phyloP scores from a whole-genome alignment of 2,329 filamentous ascomycete species.

The Talaromyces atroroseus region DNA sequence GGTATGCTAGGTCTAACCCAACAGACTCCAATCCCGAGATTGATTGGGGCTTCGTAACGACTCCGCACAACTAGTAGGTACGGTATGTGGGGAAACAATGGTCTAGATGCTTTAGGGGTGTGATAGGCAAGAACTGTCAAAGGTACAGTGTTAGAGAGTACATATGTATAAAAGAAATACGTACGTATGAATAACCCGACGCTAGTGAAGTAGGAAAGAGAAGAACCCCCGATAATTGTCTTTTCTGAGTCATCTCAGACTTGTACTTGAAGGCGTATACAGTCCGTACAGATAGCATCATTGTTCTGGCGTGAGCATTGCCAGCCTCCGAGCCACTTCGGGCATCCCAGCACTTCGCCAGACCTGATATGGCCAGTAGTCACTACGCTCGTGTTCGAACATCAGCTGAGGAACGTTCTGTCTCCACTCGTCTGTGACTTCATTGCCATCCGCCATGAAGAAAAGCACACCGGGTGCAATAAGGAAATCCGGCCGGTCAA shows the following conservation, averaged over 20 bases:
- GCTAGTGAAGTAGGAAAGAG: too few species aligned
- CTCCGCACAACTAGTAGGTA: too few species aligned
- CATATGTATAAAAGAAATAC: too few species aligned
- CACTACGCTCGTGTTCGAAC: not conserved
- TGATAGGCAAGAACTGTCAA: too few species aligned
- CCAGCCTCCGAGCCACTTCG: conserved; percentile 10
- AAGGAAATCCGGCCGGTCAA: conserved; percentile 11
- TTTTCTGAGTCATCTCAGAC: not conserved
- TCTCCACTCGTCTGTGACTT: conserved; percentile 1
- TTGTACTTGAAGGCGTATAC: not conserved
- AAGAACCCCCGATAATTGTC: too few species aligned
- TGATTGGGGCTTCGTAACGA: too few species aligned
- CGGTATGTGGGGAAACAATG: too few species aligned
- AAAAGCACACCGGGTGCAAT: conserved; percentile 3
- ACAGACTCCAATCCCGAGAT: too few species aligned
- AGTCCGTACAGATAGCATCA: not conserved
- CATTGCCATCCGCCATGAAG: conserved; percentile 8
- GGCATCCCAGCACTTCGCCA: conserved; percentile 11
- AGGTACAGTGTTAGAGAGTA: too few species aligned
- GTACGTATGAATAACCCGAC: too few species aligned
- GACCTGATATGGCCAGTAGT: conserved; percentile 3
- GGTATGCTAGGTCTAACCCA: too few species aligned
- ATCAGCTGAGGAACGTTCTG: not conserved
- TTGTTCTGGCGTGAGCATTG: not conserved
- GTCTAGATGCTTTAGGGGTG: too few species aligned